Conservation (phyloP, 768 basidiomycete genomes). For the Panaeolus cyanescens region DNA sequence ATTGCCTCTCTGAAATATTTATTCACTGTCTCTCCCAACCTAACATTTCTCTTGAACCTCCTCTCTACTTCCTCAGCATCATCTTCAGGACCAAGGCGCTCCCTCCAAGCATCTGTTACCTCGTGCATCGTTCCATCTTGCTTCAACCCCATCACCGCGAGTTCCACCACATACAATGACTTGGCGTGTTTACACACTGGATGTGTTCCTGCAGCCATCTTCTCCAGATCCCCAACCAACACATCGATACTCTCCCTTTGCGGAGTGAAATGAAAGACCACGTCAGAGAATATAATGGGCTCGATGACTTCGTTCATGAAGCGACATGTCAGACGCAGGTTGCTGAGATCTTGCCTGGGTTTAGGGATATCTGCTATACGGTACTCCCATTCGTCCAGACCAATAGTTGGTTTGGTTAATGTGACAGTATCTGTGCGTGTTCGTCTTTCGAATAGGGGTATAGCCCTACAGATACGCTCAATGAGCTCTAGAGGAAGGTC, state of each 20-base stretch:
- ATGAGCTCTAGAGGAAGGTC: neutral
- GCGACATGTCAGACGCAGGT: neutral
- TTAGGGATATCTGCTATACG: neutral
- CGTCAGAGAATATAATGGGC: neutral
- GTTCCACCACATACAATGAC: neutral
- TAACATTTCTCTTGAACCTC: neutral
- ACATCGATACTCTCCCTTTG: neutral
- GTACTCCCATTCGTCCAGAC: neutral
- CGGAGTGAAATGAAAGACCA: neutral
- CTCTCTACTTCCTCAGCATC: neutral
- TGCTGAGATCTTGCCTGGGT: neutral
- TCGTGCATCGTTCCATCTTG: neutral
- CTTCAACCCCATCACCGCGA: neutral
- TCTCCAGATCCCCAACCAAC: neutral
- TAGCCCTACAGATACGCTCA: neutral
- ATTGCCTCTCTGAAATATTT: neutral
- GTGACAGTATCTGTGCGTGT: neutral
- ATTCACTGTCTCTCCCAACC: neutral
- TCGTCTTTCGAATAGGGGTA: neutral
- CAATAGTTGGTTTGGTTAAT: neutral
- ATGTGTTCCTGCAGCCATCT: neutral
- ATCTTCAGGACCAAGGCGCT: neutral
- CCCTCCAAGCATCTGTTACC: neutral
- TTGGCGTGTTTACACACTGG: neutral
- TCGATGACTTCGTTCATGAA: neutral